Conservation (phyloP, 2,329 filamentous ascomycete genomes). For the Trichoderma atroviride region DNA sequence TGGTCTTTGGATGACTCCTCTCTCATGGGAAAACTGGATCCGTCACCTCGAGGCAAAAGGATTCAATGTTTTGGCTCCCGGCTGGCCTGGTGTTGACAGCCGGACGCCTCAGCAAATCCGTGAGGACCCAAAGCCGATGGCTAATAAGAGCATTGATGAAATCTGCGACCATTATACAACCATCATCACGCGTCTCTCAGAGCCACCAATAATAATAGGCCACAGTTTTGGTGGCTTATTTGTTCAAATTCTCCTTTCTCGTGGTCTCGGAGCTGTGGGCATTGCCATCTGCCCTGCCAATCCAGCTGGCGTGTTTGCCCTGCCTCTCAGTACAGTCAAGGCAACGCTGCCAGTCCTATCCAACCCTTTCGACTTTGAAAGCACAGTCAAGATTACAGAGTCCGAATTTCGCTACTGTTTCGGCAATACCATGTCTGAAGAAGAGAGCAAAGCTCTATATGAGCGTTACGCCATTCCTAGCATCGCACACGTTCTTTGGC, state of each 20-base stretch:
- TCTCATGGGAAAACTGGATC: neutral
- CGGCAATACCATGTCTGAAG: neutral
- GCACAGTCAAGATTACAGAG: neutral
- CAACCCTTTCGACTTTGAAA: conserved; percentile 6
- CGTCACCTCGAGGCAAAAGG: neutral
- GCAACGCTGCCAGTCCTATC: neutral
- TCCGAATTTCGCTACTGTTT: neutral
- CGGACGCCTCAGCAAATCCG: neutral
- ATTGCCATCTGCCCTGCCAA: conserved; percentile 3
- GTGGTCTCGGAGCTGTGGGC: neutral
- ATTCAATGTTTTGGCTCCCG: neutral
- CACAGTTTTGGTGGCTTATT: neutral
- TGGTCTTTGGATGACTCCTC: neutral
- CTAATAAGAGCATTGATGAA: conserved; percentile 11
- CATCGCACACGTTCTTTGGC: neutral
- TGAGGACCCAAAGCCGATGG: conserved; percentile 7
- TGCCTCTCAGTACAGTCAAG: conserved; percentile 8
- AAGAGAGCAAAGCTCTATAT: neutral
- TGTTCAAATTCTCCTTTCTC: neutral
- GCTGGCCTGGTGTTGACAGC: neutral
- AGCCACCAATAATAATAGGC: neutral
- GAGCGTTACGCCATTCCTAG: neutral
- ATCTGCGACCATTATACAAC: conserved; percentile 2
- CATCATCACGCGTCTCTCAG: neutral
- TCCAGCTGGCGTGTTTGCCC: neutral